Percentiles rank a stretch among this genome's conserved stretches.
Conservation (phyloP, 169 alveolate species). For the Eimeria tenella region DNA sequence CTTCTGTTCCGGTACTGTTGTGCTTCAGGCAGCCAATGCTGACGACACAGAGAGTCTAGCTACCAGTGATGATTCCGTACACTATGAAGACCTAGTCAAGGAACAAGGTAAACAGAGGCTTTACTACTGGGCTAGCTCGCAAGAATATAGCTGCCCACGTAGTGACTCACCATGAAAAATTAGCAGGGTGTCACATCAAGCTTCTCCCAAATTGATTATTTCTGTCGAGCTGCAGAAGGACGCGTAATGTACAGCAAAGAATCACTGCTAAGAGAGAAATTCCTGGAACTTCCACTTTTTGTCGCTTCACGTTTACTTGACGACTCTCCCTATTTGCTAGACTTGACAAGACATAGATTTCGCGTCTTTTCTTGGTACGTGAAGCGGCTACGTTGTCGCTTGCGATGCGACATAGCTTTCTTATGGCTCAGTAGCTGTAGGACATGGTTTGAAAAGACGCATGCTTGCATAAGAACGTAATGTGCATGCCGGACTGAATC, state of each 20-base stretch:
- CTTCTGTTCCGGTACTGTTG: neutral
- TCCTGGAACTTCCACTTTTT: constrained; percentile 55
- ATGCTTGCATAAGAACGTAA: neutral
- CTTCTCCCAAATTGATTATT: no score
- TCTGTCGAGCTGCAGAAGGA: constrained; percentile 25
- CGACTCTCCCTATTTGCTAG: constrained; percentile 68
- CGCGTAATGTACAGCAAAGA: constrained; percentile 19
- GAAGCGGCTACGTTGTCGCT: neutral
- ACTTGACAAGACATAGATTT: constrained; percentile 60
- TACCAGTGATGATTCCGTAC: constrained; percentile 7
- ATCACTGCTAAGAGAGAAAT: constrained; percentile 63
- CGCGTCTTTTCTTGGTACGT: constrained; percentile 68
- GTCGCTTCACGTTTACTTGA: constrained; percentile 72
- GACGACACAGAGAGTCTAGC: constrained; percentile 35
- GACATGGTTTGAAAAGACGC: no score
- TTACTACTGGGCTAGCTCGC: neutral
- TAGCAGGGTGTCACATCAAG: no score
- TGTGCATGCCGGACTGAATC: neutral
- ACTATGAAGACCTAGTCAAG: neutral
- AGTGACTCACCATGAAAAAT: no score
- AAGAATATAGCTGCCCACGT: no score
- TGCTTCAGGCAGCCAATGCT: constrained; percentile 8
- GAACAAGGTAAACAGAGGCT: constrained; percentile 3
- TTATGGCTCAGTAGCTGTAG: no score
- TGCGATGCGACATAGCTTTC: no score